phyloP scores from a whole-genome alignment of 2,329 filamentous ascomycete genomes.

The Diatrype stigma region DNA sequence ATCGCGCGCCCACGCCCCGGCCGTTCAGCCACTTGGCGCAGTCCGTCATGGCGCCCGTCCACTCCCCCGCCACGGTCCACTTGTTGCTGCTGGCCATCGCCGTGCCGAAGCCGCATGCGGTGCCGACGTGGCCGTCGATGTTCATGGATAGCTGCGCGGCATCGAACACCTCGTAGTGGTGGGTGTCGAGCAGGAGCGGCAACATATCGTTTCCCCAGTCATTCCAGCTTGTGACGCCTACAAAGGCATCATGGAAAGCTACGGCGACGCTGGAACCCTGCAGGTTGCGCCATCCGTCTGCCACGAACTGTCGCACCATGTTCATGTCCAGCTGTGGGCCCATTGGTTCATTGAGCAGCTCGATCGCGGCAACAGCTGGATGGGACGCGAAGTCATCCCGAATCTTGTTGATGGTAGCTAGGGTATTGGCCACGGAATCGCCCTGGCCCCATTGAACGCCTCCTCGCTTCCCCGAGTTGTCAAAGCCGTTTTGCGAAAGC shows the following conservation, averaged over 20 bases:
- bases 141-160: conserved; percentile 59
- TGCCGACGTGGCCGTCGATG: conserved; percentile 63
- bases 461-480: conserved; percentile 53
- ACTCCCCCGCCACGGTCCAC: conserved; percentile 72
- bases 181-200: conserved; percentile 67
- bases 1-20: conserved; percentile 64
- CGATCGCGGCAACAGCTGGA: conserved; percentile 60
- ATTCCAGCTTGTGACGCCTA: conserved; percentile 69
- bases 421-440: conserved; percentile 26
- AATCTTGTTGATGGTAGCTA: conserved; percentile 49
- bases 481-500: conserved; percentile 56
- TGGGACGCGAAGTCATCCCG: conserved; percentile 39
- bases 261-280: conserved; percentile 52
- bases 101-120: conserved; percentile 66
- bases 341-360: conserved; percentile 63
- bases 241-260: conserved; percentile 70
- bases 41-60: conserved; percentile 71
- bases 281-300: conserved; percentile 36
- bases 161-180: conserved; percentile 80
- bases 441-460: conserved; percentile 27
- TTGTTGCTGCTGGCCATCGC: conserved; percentile 61
- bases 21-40: conserved; percentile 61
- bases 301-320: conserved; percentile 38
- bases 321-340: conserved; percentile 51
- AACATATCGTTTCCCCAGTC: conserved; percentile 56